Evolutionary conservation across 495 filamentous ascomycete species (phyloP).

Genomic region (Xylaria grammica): DNA sequence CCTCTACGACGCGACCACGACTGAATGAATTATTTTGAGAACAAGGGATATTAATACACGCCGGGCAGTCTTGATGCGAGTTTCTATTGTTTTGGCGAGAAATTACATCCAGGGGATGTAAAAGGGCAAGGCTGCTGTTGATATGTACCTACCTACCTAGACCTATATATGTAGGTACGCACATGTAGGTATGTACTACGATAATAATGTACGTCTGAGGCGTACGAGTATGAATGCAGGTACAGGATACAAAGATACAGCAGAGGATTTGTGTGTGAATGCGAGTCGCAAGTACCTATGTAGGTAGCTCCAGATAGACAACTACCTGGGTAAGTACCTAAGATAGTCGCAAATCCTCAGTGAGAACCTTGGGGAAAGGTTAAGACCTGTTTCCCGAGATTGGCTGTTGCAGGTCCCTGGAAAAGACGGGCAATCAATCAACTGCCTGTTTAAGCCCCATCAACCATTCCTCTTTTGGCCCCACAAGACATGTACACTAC

Average conservation of each 20-base stretch:
- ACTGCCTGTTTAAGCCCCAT: background rate
- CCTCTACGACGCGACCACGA: background rate
- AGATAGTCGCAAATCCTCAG: too few species aligned
- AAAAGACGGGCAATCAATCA: background rate
- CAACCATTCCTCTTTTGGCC: background rate
- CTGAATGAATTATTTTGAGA: background rate
- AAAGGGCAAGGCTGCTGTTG: background rate
- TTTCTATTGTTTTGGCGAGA: background rate
- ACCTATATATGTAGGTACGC: background rate
- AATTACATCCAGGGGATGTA: constrained; percentile 5
- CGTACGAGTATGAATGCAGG: too few species aligned
- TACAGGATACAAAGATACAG: background rate
- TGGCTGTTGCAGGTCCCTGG: background rate
- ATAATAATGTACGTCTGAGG: too few species aligned
- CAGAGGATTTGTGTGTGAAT: background rate
- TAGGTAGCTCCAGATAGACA: constrained; percentile 2
- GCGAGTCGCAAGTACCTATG: background rate
- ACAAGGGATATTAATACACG: background rate
- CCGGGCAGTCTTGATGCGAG: too few species aligned
- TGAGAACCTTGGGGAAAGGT: too few species aligned
- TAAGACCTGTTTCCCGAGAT: background rate
- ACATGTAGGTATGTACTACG: background rate
- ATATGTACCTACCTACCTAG: too few species aligned
- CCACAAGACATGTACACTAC: background rate
- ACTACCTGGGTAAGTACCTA: too few species aligned